phyloP scores from a whole-genome alignment of 768 basidiomycete species.

The Rhodotorula sphaerocarpa region DNA sequence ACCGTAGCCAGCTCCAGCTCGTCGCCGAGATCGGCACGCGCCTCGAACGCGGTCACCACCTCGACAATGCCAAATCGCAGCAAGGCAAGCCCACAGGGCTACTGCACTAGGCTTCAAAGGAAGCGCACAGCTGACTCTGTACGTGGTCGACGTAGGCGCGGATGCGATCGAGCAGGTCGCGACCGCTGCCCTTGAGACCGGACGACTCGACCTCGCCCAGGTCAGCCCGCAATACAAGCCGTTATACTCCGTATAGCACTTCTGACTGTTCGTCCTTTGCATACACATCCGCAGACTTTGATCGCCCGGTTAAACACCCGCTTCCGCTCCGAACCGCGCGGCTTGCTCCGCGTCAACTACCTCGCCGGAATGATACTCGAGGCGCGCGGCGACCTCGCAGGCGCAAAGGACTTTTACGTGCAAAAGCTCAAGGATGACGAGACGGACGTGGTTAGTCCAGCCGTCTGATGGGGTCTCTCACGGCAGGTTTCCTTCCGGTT shows the following conservation, averaged over 20 bases:
- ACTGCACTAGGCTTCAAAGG: too few relatives aligned
- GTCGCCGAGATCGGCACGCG: too few relatives aligned
- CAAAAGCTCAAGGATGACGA: conserved; percentile 57
- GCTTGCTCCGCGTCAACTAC: conserved; percentile 54
- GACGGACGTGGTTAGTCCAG: conserved; percentile 57
- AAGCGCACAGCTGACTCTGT: too few relatives aligned
- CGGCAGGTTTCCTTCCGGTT: neutral
- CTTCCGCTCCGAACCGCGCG: conserved; percentile 58
- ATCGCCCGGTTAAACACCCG: conserved; percentile 55
- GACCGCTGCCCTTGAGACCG: conserved; percentile 68
- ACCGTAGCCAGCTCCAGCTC: too few relatives aligned
- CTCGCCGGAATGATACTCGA: conserved; percentile 74
- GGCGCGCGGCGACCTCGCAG: conserved; percentile 53
- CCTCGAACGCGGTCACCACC: too few relatives aligned
- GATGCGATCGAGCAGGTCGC: conserved; percentile 70
- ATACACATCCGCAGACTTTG: conserved; percentile 50
- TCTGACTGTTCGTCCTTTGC: neutral
- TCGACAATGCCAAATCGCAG: too few relatives aligned
- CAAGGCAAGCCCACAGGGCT: too few relatives aligned
- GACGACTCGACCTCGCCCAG: conserved; percentile 45
- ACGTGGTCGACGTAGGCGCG: conserved; percentile 71
- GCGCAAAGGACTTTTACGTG: conserved; percentile 59
- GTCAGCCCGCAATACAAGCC: too few relatives aligned
- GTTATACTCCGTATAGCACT: too few relatives aligned
- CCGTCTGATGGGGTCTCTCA: neutral